These are phyloP conservation scores for Epichloe bromicola DNA, from an alignment of 2,329 filamentous ascomycete species.

Conservation along the genomic window DNA sequence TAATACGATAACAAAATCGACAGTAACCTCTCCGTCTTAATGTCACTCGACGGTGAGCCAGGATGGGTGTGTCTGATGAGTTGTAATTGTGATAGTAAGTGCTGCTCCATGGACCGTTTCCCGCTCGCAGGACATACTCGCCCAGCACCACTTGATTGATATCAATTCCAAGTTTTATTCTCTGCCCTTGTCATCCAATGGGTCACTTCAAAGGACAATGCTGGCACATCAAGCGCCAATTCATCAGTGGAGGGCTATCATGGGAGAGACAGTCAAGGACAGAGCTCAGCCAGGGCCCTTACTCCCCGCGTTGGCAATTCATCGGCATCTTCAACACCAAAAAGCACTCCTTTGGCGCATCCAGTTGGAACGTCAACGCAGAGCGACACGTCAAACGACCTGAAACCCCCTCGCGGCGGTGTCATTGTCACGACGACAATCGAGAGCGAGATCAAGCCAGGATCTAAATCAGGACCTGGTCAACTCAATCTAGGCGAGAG, in stretches of 20 bases:
- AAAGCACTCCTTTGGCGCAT: not conserved
- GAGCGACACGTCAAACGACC: not conserved
- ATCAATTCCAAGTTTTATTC: conserved; percentile 36
- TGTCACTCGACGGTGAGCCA: conserved; percentile 46
- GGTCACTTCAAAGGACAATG: conserved; percentile 37
- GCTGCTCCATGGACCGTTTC: not conserved
- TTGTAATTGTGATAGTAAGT: conserved; percentile 49
- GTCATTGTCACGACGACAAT: conserved; percentile 27
- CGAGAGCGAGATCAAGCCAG: conserved; percentile 19
- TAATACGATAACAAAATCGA: not conserved
- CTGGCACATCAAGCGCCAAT: conserved; percentile 17
- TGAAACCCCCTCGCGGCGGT: conserved; percentile 1
- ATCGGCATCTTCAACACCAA: not conserved
- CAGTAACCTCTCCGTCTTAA: conserved; percentile 46
- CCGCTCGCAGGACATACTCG: not conserved
- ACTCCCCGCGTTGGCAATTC: not conserved
- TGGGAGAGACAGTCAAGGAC: conserved; percentile 7
- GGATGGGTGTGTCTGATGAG: conserved; percentile 54
- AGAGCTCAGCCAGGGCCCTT: conserved; percentile 1
- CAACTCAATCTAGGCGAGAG: not conserved
- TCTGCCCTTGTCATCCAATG: conserved; percentile 49
- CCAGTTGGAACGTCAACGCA: not conserved
- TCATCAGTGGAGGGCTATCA: conserved; percentile 6
- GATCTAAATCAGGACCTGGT: not conserved
- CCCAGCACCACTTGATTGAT: not conserved